A percentile compares a stretch with the other conserved stretches of the same genome.
Conservation (phyloP, 352 stramenopile genomes). For the Globisporangium sylvaticum region DNA sequence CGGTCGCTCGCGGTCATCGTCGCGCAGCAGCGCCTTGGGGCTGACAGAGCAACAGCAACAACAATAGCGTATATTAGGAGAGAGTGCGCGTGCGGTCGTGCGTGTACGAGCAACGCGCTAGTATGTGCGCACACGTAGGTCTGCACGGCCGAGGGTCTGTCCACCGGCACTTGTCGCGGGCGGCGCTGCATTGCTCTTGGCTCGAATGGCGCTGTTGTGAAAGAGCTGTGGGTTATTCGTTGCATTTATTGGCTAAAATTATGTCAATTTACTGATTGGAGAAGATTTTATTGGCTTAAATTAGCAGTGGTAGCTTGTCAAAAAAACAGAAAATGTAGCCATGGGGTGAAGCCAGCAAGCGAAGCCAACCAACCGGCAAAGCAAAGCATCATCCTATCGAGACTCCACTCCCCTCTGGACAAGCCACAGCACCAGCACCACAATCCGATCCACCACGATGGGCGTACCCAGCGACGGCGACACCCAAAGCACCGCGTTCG, state of each 20-base stretch:
- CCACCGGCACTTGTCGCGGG: conserved; percentile 52
- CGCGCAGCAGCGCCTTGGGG: conserved; percentile 25
- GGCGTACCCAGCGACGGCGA: no score
- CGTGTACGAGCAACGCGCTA: background rate
- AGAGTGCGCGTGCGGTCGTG: background rate
- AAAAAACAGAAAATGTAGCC: background rate
- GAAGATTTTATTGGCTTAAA: background rate
- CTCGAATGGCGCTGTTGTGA: background rate
- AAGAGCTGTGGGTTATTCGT: background rate
- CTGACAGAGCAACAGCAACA: conserved; percentile 12
- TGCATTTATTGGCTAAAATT: background rate
- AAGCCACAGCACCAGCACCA: background rate
- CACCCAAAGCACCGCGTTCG: no score
- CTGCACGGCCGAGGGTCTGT: conserved; percentile 51
- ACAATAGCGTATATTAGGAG: background rate
- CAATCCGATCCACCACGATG: background rate
- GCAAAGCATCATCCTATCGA: background rate
- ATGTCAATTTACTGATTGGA: background rate
- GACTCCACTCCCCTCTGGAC: no score
- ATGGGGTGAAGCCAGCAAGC: background rate
- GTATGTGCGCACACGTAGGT: conserved; percentile 37
- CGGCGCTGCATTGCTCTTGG: conserved; percentile 10
- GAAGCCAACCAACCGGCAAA: background rate
- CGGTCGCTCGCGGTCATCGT: conserved; percentile 19
- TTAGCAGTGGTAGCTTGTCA: background rate